These are phyloP conservation scores for Fusarium tupiense DNA, from an alignment of 2,329 filamentous ascomycete genomes.

Conservation along the genomic window DNA sequence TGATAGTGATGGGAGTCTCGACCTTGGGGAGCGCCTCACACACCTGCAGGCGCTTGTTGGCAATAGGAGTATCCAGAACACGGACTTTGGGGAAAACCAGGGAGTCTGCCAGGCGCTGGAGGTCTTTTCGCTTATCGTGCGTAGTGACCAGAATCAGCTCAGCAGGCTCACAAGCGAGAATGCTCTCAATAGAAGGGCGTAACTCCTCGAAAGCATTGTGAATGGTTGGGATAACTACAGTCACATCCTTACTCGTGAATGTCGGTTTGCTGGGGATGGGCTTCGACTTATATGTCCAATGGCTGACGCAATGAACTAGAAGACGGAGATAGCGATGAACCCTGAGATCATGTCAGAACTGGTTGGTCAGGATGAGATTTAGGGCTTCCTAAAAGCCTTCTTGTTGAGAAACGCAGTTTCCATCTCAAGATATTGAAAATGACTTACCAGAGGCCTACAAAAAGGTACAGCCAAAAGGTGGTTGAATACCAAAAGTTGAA, in stretches of 20 bases:
- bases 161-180: conserved; percentile 73
- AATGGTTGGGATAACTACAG: conserved; percentile 92
- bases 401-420: not conserved
- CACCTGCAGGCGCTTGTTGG: conserved; percentile 95
- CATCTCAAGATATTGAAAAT: not conserved
- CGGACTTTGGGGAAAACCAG: conserved; percentile 70
- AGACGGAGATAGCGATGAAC: conserved; percentile 88
- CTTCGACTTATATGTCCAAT: conserved; percentile 88
- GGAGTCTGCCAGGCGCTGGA: conserved; percentile 73
- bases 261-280: conserved; percentile 83
- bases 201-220: conserved; percentile 88
- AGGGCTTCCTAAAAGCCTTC: not conserved
- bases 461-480: conserved; percentile 58
- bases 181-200: conserved; percentile 81
- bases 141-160: conserved; percentile 90
- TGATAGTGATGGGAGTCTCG: conserved; percentile 83
- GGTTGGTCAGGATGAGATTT: not conserved
- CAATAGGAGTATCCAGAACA: conserved; percentile 81
- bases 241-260: conserved; percentile 84
- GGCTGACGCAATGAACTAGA: conserved; percentile 84
- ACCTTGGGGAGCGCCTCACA: conserved; percentile 90
- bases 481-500: conserved; percentile 54
- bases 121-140: conserved; percentile 76
- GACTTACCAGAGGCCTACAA: conserved; percentile 59
- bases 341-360: conserved; percentile 59